Evolutionary conservation across 371 early-diverging fungal species (phyloP).

Genomic region (Globomyces sp.): DNA sequence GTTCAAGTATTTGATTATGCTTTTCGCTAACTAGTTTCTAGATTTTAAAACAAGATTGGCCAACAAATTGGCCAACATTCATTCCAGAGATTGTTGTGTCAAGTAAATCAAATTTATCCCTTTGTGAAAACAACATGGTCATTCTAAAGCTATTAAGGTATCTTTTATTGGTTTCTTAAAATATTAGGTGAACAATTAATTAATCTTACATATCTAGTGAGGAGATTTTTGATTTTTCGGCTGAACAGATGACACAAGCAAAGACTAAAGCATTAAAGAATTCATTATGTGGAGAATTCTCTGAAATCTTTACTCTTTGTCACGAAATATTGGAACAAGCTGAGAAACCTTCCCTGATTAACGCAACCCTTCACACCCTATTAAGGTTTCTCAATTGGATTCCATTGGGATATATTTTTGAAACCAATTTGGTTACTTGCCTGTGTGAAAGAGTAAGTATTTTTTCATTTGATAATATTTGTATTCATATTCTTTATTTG

Average conservation of each 20-base stretch:
- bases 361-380: slow-evolving; percentile 91
- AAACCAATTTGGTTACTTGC: slow-evolving; percentile 87
- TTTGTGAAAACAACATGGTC: slow-evolving; percentile 99
- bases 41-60: slow-evolving; percentile 99
- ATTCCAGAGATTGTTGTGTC: slow-evolving; percentile 98
- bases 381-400: slow-evolving; percentile 96
- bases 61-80: slow-evolving; percentile 98
- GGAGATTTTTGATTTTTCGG: slow-evolving; percentile 97
- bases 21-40: slow-evolving; percentile 30
- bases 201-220: slow-evolving; percentile 64
- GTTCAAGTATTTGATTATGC: slow-evolving; percentile 71
- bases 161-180: not conserved
- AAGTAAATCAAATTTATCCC: slow-evolving; percentile 82
- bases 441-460: slow-evolving; percentile 71
- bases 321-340: slow-evolving; percentile 93
- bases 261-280: slow-evolving; percentile 89
- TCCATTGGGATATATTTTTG: slow-evolving; percentile 95
- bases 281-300: slow-evolving; percentile 95
- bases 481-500: not conserved
- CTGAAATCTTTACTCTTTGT: slow-evolving; percentile 94
- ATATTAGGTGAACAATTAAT: too few relatives aligned
- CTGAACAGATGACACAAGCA: slow-evolving; percentile 95
- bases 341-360: slow-evolving; percentile 80
- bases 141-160: slow-evolving; percentile 95
- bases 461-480: too few relatives aligned